These are phyloP conservation scores for Yueomyces sp. DNA, from an alignment of 805 yeast genomes.

Conservation along the genomic window DNA sequence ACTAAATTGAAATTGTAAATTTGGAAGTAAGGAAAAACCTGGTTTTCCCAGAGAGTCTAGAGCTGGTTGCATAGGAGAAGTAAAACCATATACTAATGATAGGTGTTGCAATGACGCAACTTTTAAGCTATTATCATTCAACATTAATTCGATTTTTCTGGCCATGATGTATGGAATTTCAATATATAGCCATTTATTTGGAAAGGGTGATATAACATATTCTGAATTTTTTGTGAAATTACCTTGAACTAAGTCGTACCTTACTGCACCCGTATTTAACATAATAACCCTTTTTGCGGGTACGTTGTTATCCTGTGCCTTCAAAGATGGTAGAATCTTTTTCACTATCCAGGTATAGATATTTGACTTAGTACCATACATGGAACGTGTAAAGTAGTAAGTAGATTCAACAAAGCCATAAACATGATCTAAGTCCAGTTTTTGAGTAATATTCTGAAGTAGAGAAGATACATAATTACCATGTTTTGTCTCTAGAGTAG, in stretches of 20 bases:
- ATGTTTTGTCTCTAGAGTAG: slow-evolving; percentile 29
- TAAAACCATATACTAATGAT: slow-evolving; percentile 2
- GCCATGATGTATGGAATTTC: slow-evolving; percentile 50
- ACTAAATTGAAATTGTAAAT: too few species aligned
- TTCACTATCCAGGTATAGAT: slow-evolving; percentile 46
- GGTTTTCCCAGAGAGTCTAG: slow-evolving; percentile 2
- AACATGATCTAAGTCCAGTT: slow-evolving; percentile 38
- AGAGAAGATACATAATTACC: slow-evolving; percentile 38
- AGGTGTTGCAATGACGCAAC: not conserved
- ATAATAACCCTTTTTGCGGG: slow-evolving; percentile 37
- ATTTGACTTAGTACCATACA: slow-evolving; percentile 43
- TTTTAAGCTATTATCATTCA: slow-evolving; percentile 34
- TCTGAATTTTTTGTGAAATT: slow-evolving; percentile 69
- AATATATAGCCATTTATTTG: slow-evolving; percentile 63
- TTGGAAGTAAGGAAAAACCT: not conserved
- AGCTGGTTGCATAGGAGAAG: slow-evolving; percentile 4
- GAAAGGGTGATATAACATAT: slow-evolving; percentile 75
- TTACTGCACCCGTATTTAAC: slow-evolving; percentile 76
- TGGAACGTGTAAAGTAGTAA: slow-evolving; percentile 56
- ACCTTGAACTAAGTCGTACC: slow-evolving; percentile 80
- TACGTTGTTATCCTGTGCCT: slow-evolving; percentile 13
- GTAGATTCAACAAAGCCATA: slow-evolving; percentile 56
- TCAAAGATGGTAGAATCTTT: slow-evolving; percentile 35
- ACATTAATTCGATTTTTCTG: slow-evolving; percentile 32
- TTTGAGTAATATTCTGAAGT: slow-evolving; percentile 31